Evolutionary conservation across 441 rosid genomes (phyloP), one percentile per base, ranked within the genome.

Genomic region (Jatropha podagrica): DNA sequence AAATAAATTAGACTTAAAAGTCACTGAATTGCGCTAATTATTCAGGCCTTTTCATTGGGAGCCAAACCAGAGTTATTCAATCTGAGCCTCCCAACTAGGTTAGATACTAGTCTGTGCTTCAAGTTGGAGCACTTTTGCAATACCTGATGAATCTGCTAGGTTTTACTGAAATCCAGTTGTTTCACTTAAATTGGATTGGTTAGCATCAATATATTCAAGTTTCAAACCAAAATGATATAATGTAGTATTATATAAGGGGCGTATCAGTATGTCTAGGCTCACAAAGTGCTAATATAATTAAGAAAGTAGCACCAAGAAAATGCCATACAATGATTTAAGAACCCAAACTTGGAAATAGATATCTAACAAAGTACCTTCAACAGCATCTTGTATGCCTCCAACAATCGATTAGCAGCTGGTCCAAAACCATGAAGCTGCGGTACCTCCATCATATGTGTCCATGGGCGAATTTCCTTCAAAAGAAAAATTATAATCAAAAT

Each of bases 401-500:
- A 80, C 86, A 96, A 87, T 79, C 97, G 94, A 78, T 94, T 94
- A 78, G 98, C 98, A 69, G 99, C 99, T 49, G 97, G 97, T 49
- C 99, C 99, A 83, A 94, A 92, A 37, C 98, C 99, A 88, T 96
- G 98, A 84, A 94, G 99, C 74, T 96, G 99, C 59, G 98, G 99
- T 73, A 94, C 98, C 85, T 96, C 99, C 97, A 96, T 96, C 98
- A 94, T 96, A 80, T 96, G 98, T 7, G 98, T 92, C 99, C 99
- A 94, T 23, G 97, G 99, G 32, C 98, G 96, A 76, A 96, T 92
- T 88, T 96, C 98, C 97, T 92, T 72, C 55, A 79, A 76, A 52
- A 69, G n/a, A 20, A 2, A 71, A 44, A 71, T 18, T 52, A 65
- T 14, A 71, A 51, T 58, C 10, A 11, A 41, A 74, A 65, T 73